Conservation (phyloP, 495 filamentous ascomycete genomes). For the Neurospora tetraspora region DNA sequence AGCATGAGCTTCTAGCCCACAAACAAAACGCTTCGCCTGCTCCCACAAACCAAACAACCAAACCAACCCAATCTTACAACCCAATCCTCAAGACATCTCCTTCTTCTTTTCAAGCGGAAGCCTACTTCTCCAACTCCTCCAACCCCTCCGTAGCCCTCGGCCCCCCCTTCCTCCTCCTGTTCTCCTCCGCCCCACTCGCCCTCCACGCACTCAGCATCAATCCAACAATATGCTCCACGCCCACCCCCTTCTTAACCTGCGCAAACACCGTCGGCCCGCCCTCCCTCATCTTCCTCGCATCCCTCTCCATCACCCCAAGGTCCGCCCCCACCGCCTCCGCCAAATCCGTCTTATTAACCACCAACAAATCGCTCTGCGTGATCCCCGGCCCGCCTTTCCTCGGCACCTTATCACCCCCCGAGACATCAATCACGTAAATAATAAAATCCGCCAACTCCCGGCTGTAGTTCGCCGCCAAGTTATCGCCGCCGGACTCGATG, state of each 20-base stretch:
- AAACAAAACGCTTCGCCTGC: background rate
- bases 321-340: slow-evolving; percentile 89
- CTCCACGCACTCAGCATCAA: slow-evolving; percentile 90
- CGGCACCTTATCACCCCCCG: slow-evolving; percentile 94
- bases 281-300: slow-evolving; percentile 89
- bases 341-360: slow-evolving; percentile 95
- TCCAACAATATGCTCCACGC: slow-evolving; percentile 73
- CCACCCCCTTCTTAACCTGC: slow-evolving; percentile 85
- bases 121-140: slow-evolving; percentile 19
- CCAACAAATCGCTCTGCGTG: slow-evolving; percentile 82
- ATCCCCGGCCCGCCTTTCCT: slow-evolving; percentile 95
- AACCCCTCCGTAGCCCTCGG: slow-evolving; percentile 40
- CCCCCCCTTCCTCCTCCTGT: slow-evolving; percentile 40
- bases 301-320: slow-evolving; percentile 86
- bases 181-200: slow-evolving; percentile 65
- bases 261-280: slow-evolving; percentile 96
- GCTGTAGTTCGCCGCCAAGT: slow-evolving; percentile 91
- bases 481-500: slow-evolving; percentile 93
- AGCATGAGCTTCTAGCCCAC: too few relatives aligned
- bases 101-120: background rate
- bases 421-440: slow-evolving; percentile 96
- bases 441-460: slow-evolving; percentile 94
- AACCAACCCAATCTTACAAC: background rate
- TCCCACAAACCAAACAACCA: background rate
- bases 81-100: background rate